Percentiles rank a stretch among this genome's conserved stretches.
phyloP scores from a whole-genome alignment of 345 rosid species.

The Abelmoschus esculentus region DNA sequence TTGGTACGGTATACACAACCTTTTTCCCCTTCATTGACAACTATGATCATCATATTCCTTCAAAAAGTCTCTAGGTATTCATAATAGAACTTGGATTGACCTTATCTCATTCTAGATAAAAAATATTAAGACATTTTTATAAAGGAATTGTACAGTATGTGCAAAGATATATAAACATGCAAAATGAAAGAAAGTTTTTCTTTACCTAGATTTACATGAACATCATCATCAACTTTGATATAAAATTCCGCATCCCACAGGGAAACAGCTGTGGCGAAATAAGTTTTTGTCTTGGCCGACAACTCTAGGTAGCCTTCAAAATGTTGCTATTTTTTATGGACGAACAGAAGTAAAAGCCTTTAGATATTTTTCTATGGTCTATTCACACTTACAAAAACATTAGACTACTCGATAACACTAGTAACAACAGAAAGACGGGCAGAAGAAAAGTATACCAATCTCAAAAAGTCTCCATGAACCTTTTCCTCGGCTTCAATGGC shows the following conservation, averaged over 20 bases:
- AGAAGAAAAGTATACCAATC: conserved; percentile 48
- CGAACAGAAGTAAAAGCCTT: conserved; percentile 2
- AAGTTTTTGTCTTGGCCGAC: conserved; percentile 82
- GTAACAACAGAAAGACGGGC: neutral
- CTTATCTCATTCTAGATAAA: neutral
- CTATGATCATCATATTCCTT: neutral
- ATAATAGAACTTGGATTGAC: neutral
- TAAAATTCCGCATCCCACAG: conserved; percentile 90
- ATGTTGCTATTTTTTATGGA: conserved; percentile 45
- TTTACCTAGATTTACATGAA: conserved; percentile 85
- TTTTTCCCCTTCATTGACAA: neutral
- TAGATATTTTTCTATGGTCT: conserved; percentile 1
- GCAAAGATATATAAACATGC: neutral
- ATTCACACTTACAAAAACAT: neutral
- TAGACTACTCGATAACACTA: neutral
- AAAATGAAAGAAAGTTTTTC: neutral
- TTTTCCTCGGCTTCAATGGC: conserved; percentile 43
- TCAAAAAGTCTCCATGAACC: conserved; percentile 67
- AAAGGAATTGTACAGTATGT: neutral
- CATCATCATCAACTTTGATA: conserved; percentile 92
- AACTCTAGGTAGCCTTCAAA: conserved; percentile 72
- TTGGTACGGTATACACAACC: neutral
- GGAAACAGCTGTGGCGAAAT: conserved; percentile 62
- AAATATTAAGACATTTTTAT: neutral
- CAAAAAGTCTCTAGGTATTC: neutral